These are phyloP conservation scores for Pythium sukuiense DNA, from an alignment of 352 stramenopile species.

Conservation along the genomic window DNA sequence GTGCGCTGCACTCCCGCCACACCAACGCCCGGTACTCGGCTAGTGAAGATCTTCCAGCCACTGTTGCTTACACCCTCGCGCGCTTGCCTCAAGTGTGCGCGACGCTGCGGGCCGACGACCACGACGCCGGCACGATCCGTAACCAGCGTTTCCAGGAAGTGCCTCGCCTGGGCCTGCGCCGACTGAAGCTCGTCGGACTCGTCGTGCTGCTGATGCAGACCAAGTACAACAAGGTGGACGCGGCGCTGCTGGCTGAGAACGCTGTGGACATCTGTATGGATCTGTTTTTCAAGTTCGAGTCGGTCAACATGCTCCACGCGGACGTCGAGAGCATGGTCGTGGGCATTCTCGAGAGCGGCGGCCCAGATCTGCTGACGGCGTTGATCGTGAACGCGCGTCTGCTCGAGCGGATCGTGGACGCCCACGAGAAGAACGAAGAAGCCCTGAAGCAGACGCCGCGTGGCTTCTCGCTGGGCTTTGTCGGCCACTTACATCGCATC, in stretches of 20 bases:
- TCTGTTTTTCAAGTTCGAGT: constrained; percentile 88
- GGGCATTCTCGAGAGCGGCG: constrained; percentile 78
- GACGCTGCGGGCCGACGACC: constrained; percentile 59
- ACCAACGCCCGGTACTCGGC: constrained; percentile 77
- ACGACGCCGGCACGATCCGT: constrained; percentile 62
- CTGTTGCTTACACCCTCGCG: constrained; percentile 52
- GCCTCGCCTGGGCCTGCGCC: constrained; percentile 67
- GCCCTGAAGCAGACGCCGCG: constrained; percentile 47
- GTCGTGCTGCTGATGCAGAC: constrained; percentile 81
- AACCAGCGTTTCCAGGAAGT: constrained; percentile 80
- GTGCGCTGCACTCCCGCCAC: constrained; percentile 70
- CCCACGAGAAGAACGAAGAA: constrained; percentile 77
- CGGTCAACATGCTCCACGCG: constrained; percentile 85
- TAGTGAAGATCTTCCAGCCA: constrained; percentile 59
- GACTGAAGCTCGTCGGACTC: constrained; percentile 79
- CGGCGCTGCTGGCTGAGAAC: constrained; percentile 60
- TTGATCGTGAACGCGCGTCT: constrained; percentile 78
- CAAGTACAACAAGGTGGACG: constrained; percentile 82
- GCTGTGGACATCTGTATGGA: constrained; percentile 76
- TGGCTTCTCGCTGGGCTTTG: constrained; percentile 74
- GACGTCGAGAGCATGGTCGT: constrained; percentile 87
- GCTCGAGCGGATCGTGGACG: constrained; percentile 71
- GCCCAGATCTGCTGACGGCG: constrained; percentile 65
- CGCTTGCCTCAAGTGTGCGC: constrained; percentile 65
- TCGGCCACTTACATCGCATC: constrained; percentile 83